Percentiles rank a stretch among this genome's conserved stretches.
These are phyloP conservation scores for Fraxinus ornus DNA, from an alignment of 305 asterid species.

Conservation along the genomic window DNA sequence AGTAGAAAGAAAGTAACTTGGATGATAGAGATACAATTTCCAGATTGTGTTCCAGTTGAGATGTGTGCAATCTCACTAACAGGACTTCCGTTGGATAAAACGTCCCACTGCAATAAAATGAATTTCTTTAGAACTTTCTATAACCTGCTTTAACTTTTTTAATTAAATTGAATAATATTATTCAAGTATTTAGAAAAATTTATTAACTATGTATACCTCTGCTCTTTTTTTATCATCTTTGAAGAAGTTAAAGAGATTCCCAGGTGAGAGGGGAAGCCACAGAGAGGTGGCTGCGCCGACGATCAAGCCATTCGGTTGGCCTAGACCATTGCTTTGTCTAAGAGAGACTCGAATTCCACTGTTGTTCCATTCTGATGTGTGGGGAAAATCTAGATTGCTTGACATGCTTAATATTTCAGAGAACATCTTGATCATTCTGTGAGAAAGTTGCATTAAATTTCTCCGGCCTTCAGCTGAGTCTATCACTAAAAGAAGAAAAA, in stretches of 20 bases:
- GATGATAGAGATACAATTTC: slow-evolving; percentile 49
- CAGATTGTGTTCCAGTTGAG: slow-evolving; percentile 49
- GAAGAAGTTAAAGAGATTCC: slow-evolving; percentile 51
- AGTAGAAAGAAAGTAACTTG: slow-evolving; percentile 42
- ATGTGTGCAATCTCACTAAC: slow-evolving; percentile 42
- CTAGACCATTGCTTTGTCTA: slow-evolving; percentile 31
- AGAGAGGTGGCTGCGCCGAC: slow-evolving; percentile 54
- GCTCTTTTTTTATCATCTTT: slow-evolving; percentile 49
- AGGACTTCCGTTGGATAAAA: slow-evolving; percentile 39
- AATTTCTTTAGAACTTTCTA: not conserved
- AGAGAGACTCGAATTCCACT: slow-evolving; percentile 51
- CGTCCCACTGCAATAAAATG: slow-evolving; percentile 60
- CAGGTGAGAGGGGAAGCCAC: slow-evolving; percentile 53
- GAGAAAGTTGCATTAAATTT: slow-evolving; percentile 53
- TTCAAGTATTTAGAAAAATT: not conserved
- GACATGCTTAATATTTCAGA: slow-evolving; percentile 49
- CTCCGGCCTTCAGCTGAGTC: slow-evolving; percentile 41
- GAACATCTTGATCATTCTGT: slow-evolving; percentile 63
- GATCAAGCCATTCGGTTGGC: slow-evolving; percentile 45
- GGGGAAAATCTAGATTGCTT: slow-evolving; percentile 38
- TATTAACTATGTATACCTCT: slow-evolving; percentile 36
- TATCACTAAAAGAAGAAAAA: slow-evolving; percentile 35
- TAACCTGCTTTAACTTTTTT: not conserved
- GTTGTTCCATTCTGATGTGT: slow-evolving; percentile 29
- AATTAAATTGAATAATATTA: not conserved